A percentile compares a stretch with the other conserved stretches of the same genome.
These are phyloP conservation scores for Physcomitrium patens DNA, from an alignment of 225 moss, liverwort and hornwort genomes.

Conservation along the genomic window DNA sequence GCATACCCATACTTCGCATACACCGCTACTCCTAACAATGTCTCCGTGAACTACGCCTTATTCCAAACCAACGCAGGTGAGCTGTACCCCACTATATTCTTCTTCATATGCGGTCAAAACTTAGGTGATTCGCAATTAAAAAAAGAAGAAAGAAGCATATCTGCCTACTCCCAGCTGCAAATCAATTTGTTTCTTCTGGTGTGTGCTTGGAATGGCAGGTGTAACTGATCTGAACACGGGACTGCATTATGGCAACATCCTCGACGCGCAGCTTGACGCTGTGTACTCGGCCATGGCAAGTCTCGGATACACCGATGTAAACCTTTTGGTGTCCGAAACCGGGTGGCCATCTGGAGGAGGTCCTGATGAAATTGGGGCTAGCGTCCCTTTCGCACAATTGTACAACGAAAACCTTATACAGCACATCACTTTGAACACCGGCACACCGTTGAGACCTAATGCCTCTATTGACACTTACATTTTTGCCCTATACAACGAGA, in stretches of 20 bases:
- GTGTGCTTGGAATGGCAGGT: neutral
- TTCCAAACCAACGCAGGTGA: constrained; percentile 34
- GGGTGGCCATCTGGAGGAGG: constrained; percentile 64
- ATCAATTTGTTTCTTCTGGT: neutral
- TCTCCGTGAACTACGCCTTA: constrained; percentile 48
- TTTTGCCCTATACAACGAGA: constrained; percentile 56
- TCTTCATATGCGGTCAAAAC: too few relatives aligned
- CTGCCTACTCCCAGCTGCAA: neutral
- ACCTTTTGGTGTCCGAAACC: constrained; percentile 46
- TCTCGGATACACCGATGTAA: constrained; percentile 33
- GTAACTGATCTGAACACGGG: constrained; percentile 40
- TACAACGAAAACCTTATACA: constrained; percentile 51
- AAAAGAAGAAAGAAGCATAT: neutral
- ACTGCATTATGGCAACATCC: constrained; percentile 45
- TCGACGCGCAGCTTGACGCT: constrained; percentile 56
- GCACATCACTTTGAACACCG: constrained; percentile 32
- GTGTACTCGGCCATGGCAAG: constrained; percentile 38
- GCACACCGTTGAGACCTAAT: constrained; percentile 42
- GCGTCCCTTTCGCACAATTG: constrained; percentile 42
- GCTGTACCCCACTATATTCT: too few relatives aligned
- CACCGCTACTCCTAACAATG: constrained; percentile 33
- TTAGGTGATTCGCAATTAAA: neutral
- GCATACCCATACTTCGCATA: constrained; percentile 55
- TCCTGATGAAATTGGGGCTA: constrained; percentile 50
- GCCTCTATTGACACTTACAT: constrained; percentile 42